These are phyloP conservation scores for Cercospora janseana DNA, from an alignment of 2,329 filamentous ascomycete species.

Conservation along the genomic window DNA sequence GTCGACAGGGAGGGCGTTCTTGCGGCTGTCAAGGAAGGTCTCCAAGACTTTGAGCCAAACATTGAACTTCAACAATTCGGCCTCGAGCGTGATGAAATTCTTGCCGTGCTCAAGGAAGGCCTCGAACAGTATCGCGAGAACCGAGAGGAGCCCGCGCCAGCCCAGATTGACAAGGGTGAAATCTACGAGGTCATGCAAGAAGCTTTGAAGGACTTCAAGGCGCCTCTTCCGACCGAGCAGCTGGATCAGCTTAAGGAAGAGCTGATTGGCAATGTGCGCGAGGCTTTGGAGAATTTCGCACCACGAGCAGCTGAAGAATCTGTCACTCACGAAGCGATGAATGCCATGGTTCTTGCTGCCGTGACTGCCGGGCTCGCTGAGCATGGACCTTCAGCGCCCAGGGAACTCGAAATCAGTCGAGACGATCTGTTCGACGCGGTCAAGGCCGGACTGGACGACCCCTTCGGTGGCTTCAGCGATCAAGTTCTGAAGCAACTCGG, in stretches of 20 bases:
- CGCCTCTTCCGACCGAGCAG: slow-evolving; percentile 62
- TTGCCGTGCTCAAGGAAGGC: slow-evolving; percentile 82
- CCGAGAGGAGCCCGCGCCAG: slow-evolving; percentile 48
- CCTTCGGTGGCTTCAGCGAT: slow-evolving; percentile 55
- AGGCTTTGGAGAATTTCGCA: slow-evolving; percentile 83
- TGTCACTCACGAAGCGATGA: slow-evolving; percentile 48
- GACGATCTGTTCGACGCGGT: slow-evolving; percentile 60
- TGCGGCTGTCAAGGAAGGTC: slow-evolving; percentile 81
- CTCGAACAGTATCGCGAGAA: slow-evolving; percentile 68
- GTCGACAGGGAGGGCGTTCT: slow-evolving; percentile 71
- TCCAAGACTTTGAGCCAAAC: slow-evolving; percentile 92
- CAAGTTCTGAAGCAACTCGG: slow-evolving; percentile 61
- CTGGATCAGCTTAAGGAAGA: slow-evolving; percentile 74
- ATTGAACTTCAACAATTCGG: slow-evolving; percentile 88
- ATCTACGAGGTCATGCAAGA: slow-evolving; percentile 83
- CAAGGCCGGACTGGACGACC: slow-evolving; percentile 55
- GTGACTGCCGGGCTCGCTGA: slow-evolving; percentile 59
- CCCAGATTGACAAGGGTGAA: slow-evolving; percentile 72
- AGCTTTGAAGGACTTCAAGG: slow-evolving; percentile 75
- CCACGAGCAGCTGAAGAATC: slow-evolving; percentile 41
- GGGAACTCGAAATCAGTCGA: slow-evolving; percentile 48
- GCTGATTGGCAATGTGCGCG: slow-evolving; percentile 76
- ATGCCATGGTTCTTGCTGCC: slow-evolving; percentile 56
- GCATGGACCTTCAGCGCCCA: slow-evolving; percentile 41
- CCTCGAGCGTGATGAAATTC: slow-evolving; percentile 83